Evolutionary conservation across 2,329 filamentous ascomycete species (phyloP).

Genomic region (Fusarium avenaceum): DNA sequence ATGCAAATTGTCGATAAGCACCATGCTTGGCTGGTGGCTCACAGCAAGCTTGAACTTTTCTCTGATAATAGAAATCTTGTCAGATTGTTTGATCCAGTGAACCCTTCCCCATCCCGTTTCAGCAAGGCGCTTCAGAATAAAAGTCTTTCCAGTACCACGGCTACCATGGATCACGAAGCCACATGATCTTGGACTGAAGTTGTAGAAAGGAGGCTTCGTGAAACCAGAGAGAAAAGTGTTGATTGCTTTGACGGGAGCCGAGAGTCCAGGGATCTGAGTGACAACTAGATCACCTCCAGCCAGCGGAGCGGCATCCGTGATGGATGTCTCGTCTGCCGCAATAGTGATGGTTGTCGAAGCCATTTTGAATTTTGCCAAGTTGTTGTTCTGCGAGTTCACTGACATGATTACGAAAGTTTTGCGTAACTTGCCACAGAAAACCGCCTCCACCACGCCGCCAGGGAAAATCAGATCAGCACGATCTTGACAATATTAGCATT

Average conservation of each 20-base stretch:
- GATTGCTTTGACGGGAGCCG: constrained; percentile 72
- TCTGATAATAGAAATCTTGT: constrained; percentile 71
- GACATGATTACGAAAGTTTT: constrained; percentile 66
- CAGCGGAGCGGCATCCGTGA: constrained; percentile 31
- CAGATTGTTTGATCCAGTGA: constrained; percentile 68
- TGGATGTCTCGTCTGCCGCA: constrained; percentile 48
- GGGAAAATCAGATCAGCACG: constrained; percentile 77
- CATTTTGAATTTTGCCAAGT: constrained; percentile 60
- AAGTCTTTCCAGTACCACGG: constrained; percentile 86
- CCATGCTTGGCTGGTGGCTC: constrained; percentile 78
- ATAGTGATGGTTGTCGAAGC: constrained; percentile 57
- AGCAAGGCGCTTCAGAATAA: constrained; percentile 77
- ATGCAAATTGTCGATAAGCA: constrained; percentile 85
- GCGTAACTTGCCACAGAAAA: constrained; percentile 54
- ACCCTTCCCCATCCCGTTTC: constrained; percentile 78
- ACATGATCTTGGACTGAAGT: constrained; percentile 58
- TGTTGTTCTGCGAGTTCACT: constrained; percentile 66
- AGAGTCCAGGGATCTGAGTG: constrained; percentile 75
- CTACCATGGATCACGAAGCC: constrained; percentile 84
- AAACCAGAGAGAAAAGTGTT: constrained; percentile 75
- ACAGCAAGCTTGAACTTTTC: constrained; percentile 78
- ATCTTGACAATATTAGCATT: constrained; percentile 54
- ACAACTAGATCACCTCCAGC: constrained; percentile 58
- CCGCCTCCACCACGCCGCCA: constrained; percentile 77
- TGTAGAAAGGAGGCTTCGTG: constrained; percentile 53